Percentiles rank a stretch among this genome's conserved stretches.
phyloP scores from a whole-genome alignment of 371 early-diverging fungal species.

The Funneliformis caledonium region DNA sequence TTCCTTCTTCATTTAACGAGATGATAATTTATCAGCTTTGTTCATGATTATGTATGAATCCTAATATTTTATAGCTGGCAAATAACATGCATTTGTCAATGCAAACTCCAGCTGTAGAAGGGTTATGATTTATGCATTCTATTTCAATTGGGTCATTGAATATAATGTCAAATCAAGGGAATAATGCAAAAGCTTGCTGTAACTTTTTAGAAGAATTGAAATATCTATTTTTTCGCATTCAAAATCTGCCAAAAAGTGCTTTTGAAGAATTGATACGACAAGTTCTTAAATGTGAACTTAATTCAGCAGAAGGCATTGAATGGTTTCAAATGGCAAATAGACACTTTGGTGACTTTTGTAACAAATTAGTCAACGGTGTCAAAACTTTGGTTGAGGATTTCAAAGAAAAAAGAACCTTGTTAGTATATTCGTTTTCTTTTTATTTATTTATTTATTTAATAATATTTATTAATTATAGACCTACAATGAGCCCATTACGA shows the following conservation, averaged over 20 bases:
- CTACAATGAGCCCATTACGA: neutral
- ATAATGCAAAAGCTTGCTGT: neutral
- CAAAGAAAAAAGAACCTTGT: neutral
- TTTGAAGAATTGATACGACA: neutral
- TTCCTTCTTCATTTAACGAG: neutral
- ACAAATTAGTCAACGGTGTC: neutral
- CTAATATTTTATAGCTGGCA: neutral
- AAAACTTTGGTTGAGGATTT: neutral
- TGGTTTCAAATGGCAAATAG: neutral
- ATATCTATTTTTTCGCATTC: neutral
- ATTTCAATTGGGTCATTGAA: neutral
- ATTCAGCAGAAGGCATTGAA: neutral
- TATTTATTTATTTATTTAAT: neutral
- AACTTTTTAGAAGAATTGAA: neutral
- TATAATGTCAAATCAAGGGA: neutral
- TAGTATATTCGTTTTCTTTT: too few species aligned
- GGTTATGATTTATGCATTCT: neutral
- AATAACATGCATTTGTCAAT: slow-evolving; percentile 10
- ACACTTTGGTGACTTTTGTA: neutral
- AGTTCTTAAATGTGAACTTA: neutral
- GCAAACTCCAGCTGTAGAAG: neutral
- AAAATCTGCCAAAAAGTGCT: neutral
- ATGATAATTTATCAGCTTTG: neutral
- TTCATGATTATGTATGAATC: neutral
- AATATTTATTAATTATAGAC: neutral